A percentile compares a stretch with the other conserved stretches of the same genome.
phyloP scores from a whole-genome alignment of 2,329 filamentous ascomycete species.

The Epichloe festucae region DNA sequence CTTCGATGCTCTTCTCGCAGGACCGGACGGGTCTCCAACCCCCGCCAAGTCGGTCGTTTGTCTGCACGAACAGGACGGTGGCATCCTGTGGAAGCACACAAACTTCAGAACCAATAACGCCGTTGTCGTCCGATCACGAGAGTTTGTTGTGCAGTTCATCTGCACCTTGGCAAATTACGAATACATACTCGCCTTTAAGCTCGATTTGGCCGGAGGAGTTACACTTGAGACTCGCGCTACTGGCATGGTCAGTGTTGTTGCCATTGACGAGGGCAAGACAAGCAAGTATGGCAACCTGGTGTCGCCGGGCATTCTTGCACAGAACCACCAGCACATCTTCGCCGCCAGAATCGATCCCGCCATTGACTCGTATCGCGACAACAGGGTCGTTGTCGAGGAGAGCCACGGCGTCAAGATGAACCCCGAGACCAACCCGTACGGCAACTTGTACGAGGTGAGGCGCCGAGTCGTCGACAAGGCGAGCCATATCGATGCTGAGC shows the following conservation, averaged over 20 bases:
- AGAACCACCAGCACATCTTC: constrained; percentile 62
- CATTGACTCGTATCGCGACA: constrained; percentile 38
- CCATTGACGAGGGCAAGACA: constrained; percentile 41
- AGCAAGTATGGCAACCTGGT: constrained; percentile 49
- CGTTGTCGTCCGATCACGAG: constrained; percentile 45
- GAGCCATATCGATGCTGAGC: constrained; percentile 38
- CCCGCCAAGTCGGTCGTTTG: constrained; percentile 48
- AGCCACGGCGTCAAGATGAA: constrained; percentile 26
- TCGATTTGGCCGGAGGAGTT: constrained; percentile 50
- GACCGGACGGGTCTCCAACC: constrained; percentile 38
- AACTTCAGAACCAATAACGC: constrained; percentile 53
- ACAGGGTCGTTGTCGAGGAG: constrained; percentile 33
- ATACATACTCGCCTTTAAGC: constrained; percentile 40
- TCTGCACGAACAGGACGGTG: constrained; percentile 58
- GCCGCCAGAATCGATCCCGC: constrained; percentile 51
- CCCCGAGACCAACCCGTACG: constrained; percentile 43
- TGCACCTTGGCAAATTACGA: constrained; percentile 61
- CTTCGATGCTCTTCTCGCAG: constrained; percentile 43
- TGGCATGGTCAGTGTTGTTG: constrained; percentile 48
- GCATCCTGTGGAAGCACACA: constrained; percentile 59
- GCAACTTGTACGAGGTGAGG: constrained; percentile 45
- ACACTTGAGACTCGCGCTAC: constrained; percentile 52
- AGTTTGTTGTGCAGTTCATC: constrained; percentile 56
- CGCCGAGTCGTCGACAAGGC: constrained; percentile 33
- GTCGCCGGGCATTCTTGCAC: constrained; percentile 48